A percentile compares a stretch with the other conserved stretches of the same genome.
Evolutionary conservation across 2,329 filamentous ascomycete species (phyloP).

Genomic region (Fusarium irregulare): DNA sequence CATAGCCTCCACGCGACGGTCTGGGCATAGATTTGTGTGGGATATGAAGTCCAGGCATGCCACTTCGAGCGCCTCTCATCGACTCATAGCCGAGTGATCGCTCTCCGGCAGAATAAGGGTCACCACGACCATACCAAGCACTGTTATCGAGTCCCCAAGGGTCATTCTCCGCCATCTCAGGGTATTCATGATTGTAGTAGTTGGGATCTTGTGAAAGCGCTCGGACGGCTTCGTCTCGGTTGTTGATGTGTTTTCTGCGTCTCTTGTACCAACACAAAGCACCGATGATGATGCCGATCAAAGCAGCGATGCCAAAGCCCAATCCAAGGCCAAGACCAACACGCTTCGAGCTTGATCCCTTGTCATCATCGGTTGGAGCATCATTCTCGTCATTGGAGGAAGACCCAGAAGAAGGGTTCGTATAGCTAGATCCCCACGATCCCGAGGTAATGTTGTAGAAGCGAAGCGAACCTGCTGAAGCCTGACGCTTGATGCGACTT

Average conservation of each 20-base stretch:
- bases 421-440: conserved; percentile 64
- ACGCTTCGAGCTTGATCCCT: conserved; percentile 40
- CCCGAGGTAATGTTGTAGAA: conserved; percentile 70
- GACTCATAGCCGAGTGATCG: conserved; percentile 63
- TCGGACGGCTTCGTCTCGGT: conserved; percentile 59
- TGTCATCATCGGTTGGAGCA: conserved; percentile 40
- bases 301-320: conserved; percentile 66
- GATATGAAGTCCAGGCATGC: conserved; percentile 44
- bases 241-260: conserved; percentile 50
- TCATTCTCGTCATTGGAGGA: conserved; percentile 17
- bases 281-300: conserved; percentile 59
- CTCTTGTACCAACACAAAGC: conserved; percentile 65
- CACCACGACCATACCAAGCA: conserved; percentile 59
- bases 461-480: conserved; percentile 45
- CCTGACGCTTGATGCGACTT: conserved; percentile 52
- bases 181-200: conserved; percentile 57
- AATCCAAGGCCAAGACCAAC: conserved; percentile 61
- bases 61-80: conserved; percentile 52
- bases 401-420: conserved; percentile 54
- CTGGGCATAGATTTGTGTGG: conserved; percentile 51
- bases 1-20: conserved; percentile 48
- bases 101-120: conserved; percentile 56
- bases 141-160: conserved; percentile 42
- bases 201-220: conserved; percentile 62
- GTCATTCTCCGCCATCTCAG: conserved; percentile 59